phyloP scores from a whole-genome alignment of 139 green algal species.

The Micractinium sp. region DNA sequence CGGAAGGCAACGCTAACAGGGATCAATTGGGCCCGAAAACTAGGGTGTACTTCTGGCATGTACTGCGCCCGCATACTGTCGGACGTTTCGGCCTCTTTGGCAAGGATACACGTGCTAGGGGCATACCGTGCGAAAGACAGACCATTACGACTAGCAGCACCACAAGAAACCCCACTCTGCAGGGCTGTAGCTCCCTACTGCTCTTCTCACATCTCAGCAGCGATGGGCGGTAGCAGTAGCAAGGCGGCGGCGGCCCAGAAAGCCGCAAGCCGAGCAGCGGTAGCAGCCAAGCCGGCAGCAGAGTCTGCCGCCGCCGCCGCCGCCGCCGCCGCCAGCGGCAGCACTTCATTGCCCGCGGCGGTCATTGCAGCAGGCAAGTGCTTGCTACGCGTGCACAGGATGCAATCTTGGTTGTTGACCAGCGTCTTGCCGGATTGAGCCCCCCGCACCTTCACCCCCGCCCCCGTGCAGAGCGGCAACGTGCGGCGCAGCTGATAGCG shows the following conservation, averaged over 20 bases:
- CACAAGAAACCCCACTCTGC: no score
- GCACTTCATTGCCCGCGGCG: not conserved
- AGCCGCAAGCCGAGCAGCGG: not conserved
- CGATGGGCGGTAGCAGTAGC: not conserved
- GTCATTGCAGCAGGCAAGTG: constrained; percentile 3
- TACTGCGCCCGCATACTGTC: no score
- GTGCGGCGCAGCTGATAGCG: not conserved
- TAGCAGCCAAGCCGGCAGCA: not conserved
- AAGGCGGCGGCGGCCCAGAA: not conserved
- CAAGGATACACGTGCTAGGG: no score
- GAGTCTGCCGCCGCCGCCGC: not conserved
- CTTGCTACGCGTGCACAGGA: not conserved
- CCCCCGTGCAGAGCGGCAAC: constrained; percentile 14
- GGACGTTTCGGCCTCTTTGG: no score
- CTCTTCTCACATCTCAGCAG: not conserved
- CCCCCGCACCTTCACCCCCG: not conserved
- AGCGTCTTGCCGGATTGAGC: not conserved
- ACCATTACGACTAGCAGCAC: no score
- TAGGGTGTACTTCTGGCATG: no score
- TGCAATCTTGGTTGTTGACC: not conserved
- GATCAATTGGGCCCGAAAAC: no score
- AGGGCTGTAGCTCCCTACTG: no score
- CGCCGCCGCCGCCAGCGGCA: not conserved
- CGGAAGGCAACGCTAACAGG: no score
- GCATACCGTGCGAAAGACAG: no score